Evolutionary conservation across 352 stramenopile genomes (phyloP).

Genomic region (Sclerospora graminicola): DNA sequence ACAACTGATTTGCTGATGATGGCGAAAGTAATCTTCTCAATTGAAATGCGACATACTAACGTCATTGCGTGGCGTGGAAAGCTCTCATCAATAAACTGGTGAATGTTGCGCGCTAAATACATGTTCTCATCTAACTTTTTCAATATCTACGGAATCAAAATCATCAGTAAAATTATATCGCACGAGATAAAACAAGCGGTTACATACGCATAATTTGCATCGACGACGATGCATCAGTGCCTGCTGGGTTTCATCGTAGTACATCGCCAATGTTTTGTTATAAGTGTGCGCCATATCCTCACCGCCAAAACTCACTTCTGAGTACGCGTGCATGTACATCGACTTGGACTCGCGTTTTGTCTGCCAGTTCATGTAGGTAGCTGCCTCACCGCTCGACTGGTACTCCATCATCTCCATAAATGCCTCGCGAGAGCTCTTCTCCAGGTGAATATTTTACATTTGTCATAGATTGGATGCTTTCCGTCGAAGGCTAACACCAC

Average conservation of each 20-base stretch:
- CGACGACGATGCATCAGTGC: too few species aligned
- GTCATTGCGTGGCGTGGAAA: too few species aligned
- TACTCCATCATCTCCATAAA: constrained; percentile 79
- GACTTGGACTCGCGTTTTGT: constrained; percentile 79
- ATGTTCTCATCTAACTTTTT: constrained; percentile 37
- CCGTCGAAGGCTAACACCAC: constrained; percentile 68
- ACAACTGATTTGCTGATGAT: constrained; percentile 77
- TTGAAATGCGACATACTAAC: constrained; percentile 40
- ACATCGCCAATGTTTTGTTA: too few species aligned
- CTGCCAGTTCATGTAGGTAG: constrained; percentile 36
- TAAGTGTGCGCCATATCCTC: constrained; percentile 7
- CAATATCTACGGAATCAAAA: too few species aligned
- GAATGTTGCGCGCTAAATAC: constrained; percentile 67
- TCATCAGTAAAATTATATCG: too few species aligned
- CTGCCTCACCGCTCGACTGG: constrained; percentile 36
- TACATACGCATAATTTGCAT: constrained; percentile 16
- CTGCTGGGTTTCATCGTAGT: too few species aligned
- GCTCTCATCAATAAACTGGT: constrained; percentile 69
- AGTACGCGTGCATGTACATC: constrained; percentile 75
- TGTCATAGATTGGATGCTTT: constrained; percentile 83
- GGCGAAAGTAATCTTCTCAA: constrained; percentile 71
- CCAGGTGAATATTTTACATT: constrained; percentile 66
- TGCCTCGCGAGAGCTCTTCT: constrained; percentile 61
- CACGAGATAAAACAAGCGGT: too few species aligned
- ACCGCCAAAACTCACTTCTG: constrained; percentile 51